Percentiles rank a stretch among this genome's conserved stretches.
phyloP scores from a whole-genome alignment of 768 basidiomycete species.

The Pulveroboletus sp. region DNA sequence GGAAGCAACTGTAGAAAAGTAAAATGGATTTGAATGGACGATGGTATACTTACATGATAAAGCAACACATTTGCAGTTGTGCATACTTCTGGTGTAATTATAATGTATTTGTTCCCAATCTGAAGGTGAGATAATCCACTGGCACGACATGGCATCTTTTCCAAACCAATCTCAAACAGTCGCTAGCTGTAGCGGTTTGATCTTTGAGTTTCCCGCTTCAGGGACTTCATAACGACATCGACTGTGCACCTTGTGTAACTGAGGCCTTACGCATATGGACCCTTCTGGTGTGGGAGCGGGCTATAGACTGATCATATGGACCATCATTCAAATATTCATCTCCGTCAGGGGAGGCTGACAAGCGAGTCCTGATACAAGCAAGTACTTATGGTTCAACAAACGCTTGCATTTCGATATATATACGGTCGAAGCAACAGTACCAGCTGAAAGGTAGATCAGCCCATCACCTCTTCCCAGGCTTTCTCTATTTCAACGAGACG shows the following conservation, averaged over 20 bases:
- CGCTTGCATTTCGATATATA: conserved; percentile 30
- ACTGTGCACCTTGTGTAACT: background rate
- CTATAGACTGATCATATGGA: too few species aligned
- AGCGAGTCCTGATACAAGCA: too few species aligned
- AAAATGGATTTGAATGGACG: background rate
- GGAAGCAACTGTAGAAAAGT: background rate
- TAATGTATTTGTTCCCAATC: background rate
- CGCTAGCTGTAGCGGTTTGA: background rate
- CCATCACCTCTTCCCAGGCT: conserved; percentile 12
- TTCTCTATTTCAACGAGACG: conserved; percentile 13
- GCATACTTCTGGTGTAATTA: background rate
- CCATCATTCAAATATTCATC: too few species aligned
- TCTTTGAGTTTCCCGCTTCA: background rate
- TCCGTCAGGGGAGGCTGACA: too few species aligned
- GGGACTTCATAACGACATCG: background rate
- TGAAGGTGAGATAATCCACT: too few species aligned
- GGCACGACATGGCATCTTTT: too few species aligned
- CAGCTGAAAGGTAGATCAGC: conserved; percentile 24
- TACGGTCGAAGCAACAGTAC: conserved; percentile 23
- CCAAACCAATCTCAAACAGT: background rate
- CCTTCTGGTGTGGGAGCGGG: background rate
- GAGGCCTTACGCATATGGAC: conserved; percentile 5
- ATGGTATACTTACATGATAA: background rate
- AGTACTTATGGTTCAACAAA: conserved; percentile 22
- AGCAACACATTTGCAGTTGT: background rate